Evolutionary conservation across 1,139 yeast species (phyloP).

Genomic region (Geotrichum reessii): DNA sequence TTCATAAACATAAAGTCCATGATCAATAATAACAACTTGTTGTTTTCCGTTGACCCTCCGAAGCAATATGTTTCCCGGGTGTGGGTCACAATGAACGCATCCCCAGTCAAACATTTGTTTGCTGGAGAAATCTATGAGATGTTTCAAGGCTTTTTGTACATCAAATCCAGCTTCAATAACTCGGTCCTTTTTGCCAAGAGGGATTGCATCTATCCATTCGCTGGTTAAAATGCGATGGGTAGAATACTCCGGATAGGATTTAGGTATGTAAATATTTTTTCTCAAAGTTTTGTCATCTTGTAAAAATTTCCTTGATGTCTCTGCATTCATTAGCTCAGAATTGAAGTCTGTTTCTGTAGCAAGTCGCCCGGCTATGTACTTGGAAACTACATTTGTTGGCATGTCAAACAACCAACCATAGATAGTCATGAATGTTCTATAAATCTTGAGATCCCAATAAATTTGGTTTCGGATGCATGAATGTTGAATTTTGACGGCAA

Average conservation of each 20-base stretch:
- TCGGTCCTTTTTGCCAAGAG: constrained; percentile 45
- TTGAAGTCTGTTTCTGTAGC: constrained; percentile 56
- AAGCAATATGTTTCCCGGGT: constrained; percentile 69
- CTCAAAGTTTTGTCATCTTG: constrained; percentile 36
- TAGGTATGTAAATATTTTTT: constrained; percentile 48
- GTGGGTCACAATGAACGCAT: constrained; percentile 74
- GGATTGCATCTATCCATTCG: constrained; percentile 74
- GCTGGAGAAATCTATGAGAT: constrained; percentile 53
- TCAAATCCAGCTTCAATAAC: constrained; percentile 43
- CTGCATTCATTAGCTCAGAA: constrained; percentile 52
- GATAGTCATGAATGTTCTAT: constrained; percentile 46
- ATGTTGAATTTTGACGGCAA: constrained; percentile 69
- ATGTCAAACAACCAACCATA: constrained; percentile 57
- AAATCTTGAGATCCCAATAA: constrained; percentile 54
- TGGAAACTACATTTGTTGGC: constrained; percentile 55
- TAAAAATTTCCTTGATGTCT: constrained; percentile 34
- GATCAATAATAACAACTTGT: constrained; percentile 64
- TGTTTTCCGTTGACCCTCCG: constrained; percentile 43
- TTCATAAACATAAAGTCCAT: constrained; percentile 61
- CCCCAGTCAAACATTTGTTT: constrained; percentile 73
- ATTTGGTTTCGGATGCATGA: constrained; percentile 54
- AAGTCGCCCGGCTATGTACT: constrained; percentile 54
- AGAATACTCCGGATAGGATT: constrained; percentile 43
- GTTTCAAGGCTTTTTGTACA: constrained; percentile 44
- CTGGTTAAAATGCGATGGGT: constrained; percentile 52